These are phyloP conservation scores for Phytophthora agathidicida DNA, from an alignment of 352 stramenopile species.

Conservation along the genomic window DNA sequence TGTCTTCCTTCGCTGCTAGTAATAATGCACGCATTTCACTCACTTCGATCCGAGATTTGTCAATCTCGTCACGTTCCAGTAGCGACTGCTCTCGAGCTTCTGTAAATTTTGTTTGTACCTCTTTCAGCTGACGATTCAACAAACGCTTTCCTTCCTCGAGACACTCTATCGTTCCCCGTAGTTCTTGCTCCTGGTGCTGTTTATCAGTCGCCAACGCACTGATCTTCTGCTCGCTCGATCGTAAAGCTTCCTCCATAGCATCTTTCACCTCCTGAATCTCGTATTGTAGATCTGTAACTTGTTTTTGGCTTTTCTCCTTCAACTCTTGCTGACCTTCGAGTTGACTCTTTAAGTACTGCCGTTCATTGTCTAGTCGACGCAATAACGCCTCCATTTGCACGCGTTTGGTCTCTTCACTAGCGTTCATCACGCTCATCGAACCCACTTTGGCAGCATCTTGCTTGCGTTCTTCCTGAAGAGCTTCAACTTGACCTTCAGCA, in stretches of 20 bases:
- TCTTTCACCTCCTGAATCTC: conserved; percentile 50
- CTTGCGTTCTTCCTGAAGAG: conserved; percentile 61
- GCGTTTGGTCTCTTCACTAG: conserved; percentile 76
- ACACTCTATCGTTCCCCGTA: conserved; percentile 41
- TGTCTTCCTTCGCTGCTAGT: conserved; percentile 51
- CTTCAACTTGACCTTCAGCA: conserved; percentile 59
- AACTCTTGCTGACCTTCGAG: conserved; percentile 59
- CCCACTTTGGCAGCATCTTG: conserved; percentile 29
- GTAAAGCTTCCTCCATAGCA: conserved; percentile 43
- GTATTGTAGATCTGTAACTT: conserved; percentile 45
- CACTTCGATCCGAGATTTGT: conserved; percentile 55
- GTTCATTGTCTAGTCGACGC: conserved; percentile 76
- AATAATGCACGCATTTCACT: conserved; percentile 55
- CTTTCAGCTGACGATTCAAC: conserved; percentile 58
- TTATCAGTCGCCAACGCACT: conserved; percentile 38
- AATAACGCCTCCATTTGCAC: conserved; percentile 83
- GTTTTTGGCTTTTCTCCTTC: conserved; percentile 49
- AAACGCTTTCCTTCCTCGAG: conserved; percentile 63
- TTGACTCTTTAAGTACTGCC: conserved; percentile 84
- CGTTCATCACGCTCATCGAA: conserved; percentile 62
- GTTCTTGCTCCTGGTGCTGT: conserved; percentile 41
- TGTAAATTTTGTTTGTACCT: conserved; percentile 64
- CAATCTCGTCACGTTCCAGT: conserved; percentile 68
- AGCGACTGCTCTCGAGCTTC: conserved; percentile 61
- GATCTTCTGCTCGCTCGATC: conserved; percentile 48